These are phyloP conservation scores for Ogataea neopini DNA, from an alignment of 805 yeast species.

Conservation along the genomic window DNA sequence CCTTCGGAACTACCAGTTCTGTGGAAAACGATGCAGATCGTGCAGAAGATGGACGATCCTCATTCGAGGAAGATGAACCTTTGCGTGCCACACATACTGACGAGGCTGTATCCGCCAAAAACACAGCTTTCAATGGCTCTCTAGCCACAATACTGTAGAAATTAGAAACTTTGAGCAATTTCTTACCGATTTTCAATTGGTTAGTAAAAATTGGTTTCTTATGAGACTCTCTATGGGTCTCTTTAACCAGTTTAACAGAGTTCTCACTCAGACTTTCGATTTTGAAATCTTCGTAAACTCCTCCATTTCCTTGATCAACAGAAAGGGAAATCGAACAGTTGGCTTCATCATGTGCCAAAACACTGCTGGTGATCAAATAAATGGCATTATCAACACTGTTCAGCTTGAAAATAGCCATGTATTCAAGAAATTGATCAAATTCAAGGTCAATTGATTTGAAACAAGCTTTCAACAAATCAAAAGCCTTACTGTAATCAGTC, in stretches of 20 bases:
- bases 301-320: slow-evolving; percentile 10
- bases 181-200: slow-evolving; percentile 17
- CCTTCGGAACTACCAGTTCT: slow-evolving; percentile 1
- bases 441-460: slow-evolving; percentile 27
- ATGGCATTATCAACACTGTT: slow-evolving; percentile 32
- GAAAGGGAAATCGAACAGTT: slow-evolving; percentile 23
- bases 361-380: slow-evolving; percentile 28
- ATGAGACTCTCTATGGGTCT: slow-evolving; percentile 24
- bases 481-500: slow-evolving; percentile 13
- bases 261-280: slow-evolving; percentile 23
- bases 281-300: slow-evolving; percentile 29
- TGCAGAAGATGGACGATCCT: slow-evolving; percentile 9
- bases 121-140: slow-evolving; percentile 11
- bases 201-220: slow-evolving; percentile 30
- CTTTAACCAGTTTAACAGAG: slow-evolving; percentile 24
- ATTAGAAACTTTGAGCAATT: slow-evolving; percentile 26
- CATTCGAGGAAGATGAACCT: not conserved
- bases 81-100: not conserved
- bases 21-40: not conserved
- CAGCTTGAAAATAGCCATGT: slow-evolving; percentile 24
- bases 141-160: slow-evolving; percentile 11
- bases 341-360: slow-evolving; percentile 5
- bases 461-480: slow-evolving; percentile 20
- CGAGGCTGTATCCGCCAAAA: slow-evolving; percentile 8
- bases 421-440: slow-evolving; percentile 22